A percentile compares a stretch with the other conserved stretches of the same genome.
phyloP scores from a whole-genome alignment of 2,329 filamentous ascomycete genomes.

The Colletotrichum scovillei region DNA sequence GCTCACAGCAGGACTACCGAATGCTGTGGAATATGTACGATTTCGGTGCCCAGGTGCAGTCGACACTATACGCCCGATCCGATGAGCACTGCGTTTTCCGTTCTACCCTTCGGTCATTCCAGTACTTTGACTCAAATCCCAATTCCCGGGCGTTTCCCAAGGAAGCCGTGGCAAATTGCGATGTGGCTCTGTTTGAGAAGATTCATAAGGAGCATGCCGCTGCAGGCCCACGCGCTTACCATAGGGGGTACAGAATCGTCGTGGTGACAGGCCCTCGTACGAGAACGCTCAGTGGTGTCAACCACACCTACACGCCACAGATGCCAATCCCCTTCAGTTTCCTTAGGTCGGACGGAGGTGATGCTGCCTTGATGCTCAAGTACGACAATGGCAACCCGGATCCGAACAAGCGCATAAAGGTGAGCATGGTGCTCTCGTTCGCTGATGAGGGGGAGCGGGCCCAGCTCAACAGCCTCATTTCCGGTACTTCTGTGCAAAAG shows the following conservation, averaged over 20 bases:
- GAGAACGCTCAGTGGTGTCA: conserved; percentile 81
- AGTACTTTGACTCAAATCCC: conserved; percentile 82
- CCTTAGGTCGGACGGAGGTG: conserved; percentile 76
- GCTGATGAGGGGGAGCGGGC: conserved; percentile 77
- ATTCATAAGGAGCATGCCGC: conserved; percentile 76
- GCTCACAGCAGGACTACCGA: conserved; percentile 81
- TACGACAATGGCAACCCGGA: conserved; percentile 71
- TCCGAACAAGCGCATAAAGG: conserved; percentile 52
- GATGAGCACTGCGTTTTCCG: conserved; percentile 80
- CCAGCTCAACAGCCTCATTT: conserved; percentile 77
- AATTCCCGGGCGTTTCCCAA: conserved; percentile 79
- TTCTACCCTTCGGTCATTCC: conserved; percentile 77
- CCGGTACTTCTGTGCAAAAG: conserved; percentile 75
- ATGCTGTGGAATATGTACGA: conserved; percentile 87
- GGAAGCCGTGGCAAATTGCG: conserved; percentile 78
- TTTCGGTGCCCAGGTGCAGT: conserved; percentile 81
- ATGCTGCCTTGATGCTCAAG: conserved; percentile 76
- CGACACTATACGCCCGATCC: conserved; percentile 73
- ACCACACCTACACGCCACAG: conserved; percentile 73
- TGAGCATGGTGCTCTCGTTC: conserved; percentile 83
- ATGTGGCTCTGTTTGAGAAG: conserved; percentile 81
- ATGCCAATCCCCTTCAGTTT: conserved; percentile 83
- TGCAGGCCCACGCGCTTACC: conserved; percentile 76
- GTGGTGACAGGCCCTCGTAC: conserved; percentile 82
- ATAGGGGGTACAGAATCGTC: conserved; percentile 83